phyloP scores from a whole-genome alignment of 306 rosid species.

The Geum urbanum region DNA sequence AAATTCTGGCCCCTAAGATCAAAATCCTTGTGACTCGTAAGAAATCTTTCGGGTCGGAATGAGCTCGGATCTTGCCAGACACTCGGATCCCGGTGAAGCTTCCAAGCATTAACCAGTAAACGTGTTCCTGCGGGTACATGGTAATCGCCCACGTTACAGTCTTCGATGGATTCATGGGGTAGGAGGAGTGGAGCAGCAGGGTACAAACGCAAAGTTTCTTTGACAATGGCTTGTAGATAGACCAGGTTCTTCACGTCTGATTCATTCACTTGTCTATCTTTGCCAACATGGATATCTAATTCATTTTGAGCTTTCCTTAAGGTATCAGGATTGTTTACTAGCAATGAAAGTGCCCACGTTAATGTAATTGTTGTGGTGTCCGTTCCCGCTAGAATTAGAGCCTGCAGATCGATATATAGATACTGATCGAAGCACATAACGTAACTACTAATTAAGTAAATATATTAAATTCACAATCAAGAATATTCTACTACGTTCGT shows the following conservation, averaged over 20 bases:
- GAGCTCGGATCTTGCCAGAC: conserved; percentile 31
- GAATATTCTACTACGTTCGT: no score
- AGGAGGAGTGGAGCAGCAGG: conserved; percentile 20
- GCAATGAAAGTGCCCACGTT: conserved; percentile 26
- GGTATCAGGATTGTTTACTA: conserved; percentile 18
- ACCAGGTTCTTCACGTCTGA: conserved; percentile 22
- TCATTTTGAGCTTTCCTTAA: conserved; percentile 22
- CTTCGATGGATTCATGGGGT: conserved; percentile 23
- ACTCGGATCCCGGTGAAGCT: conserved; percentile 31
- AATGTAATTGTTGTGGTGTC: conserved; percentile 25
- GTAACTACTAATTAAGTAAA: neutral
- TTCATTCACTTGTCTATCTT: conserved; percentile 22
- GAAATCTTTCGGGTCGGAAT: conserved; percentile 30
- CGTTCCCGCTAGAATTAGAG: conserved; percentile 22
- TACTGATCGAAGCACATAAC: neutral
- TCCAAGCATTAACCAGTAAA: conserved; percentile 14
- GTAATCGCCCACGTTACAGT: conserved; percentile 27
- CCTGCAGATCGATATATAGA: conserved; percentile 6
- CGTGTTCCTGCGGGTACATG: conserved; percentile 24
- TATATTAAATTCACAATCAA: no score
- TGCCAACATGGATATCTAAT: conserved; percentile 22
- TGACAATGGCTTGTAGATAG: conserved; percentile 31
- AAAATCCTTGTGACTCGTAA: neutral
- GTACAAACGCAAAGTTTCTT: conserved; percentile 33
- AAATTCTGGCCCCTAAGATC: conserved; percentile 27